Conservation (phyloP, 441 rosid genomes). For the Metrosideros polymorpha region DNA sequence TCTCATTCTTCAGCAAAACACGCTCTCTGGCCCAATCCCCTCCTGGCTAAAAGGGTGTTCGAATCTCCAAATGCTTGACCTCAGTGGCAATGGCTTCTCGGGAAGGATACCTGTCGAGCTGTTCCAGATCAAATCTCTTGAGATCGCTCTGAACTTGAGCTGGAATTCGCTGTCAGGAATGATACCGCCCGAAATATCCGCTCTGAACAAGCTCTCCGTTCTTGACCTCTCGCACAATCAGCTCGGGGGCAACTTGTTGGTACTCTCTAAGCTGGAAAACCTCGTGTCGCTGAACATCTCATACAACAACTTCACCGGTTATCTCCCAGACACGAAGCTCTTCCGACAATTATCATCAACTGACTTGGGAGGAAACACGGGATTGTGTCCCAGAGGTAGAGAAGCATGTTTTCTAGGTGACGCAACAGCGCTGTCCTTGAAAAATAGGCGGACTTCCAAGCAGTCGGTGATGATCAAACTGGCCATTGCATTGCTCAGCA, state of each 20-base stretch:
- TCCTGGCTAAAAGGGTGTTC: constrained; percentile 1
- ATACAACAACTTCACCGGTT: constrained; percentile 10
- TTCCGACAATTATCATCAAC: constrained; percentile 3
- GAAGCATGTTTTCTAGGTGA: constrained; percentile 3
- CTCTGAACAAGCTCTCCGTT: constrained; percentile 5
- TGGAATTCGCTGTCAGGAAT: constrained; percentile 1
- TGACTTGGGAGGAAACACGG: constrained; percentile 1
- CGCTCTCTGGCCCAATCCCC: constrained; percentile 4
- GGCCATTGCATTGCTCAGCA: constrained; percentile 1
- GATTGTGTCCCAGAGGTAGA: constrained; percentile 7
- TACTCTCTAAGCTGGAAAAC: constrained; percentile 1
- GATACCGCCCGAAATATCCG: constrained; percentile 2
- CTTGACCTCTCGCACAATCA: constrained; percentile 9
- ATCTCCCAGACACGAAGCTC: constrained; percentile 10
- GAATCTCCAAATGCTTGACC: constrained; percentile 11
- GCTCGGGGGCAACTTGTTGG: constrained; percentile 1
- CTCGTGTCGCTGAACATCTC: constrained; percentile 12
- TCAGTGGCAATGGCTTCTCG: constrained; percentile 1
- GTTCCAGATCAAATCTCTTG: constrained; percentile 5
- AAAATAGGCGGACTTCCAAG: not conserved
- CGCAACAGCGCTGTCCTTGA: not conserved
- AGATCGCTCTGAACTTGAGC: constrained; percentile 9
- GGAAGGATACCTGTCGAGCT: constrained; percentile 3
- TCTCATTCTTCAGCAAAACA: not conserved
- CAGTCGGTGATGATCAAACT: constrained; percentile 2